A percentile compares a stretch with the other conserved stretches of the same genome.
phyloP scores from a whole-genome alignment of 1,284 basidiomycete species.

The Boletus smithii region DNA sequence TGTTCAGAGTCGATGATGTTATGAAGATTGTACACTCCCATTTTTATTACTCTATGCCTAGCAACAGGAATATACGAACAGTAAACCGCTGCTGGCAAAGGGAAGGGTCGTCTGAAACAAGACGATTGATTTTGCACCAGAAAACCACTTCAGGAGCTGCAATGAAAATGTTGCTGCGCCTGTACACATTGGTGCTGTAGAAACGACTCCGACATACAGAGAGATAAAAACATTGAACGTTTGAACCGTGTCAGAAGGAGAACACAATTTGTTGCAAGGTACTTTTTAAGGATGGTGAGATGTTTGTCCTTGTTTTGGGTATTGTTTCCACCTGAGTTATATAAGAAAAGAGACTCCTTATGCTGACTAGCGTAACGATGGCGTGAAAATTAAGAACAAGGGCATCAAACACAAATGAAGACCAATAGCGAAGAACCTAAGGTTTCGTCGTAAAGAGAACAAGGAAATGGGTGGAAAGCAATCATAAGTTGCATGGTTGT shows the following conservation, averaged over 20 bases:
- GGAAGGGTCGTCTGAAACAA: too few species aligned
- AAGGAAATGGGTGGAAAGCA: constrained; percentile 15
- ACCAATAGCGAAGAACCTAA: constrained; percentile 37
- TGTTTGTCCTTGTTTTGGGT: constrained; percentile 19
- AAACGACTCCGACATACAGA: neutral
- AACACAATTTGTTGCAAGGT: too few species aligned
- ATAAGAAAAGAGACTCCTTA: constrained; percentile 6
- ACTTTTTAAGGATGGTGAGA: too few species aligned
- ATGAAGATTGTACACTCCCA: constrained; percentile 17
- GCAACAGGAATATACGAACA: constrained; percentile 1
- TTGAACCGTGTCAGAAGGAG: too few species aligned
- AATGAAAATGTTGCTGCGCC: constrained; percentile 29
- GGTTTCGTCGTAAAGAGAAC: constrained; percentile 34
- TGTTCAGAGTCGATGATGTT: too few species aligned
- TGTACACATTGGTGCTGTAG: constrained; percentile 32
- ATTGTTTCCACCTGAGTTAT: too few species aligned
- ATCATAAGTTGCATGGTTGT: constrained; percentile 18
- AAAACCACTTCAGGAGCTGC: constrained; percentile 37
- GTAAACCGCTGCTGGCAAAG: constrained; percentile 6
- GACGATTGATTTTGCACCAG: constrained; percentile 29
- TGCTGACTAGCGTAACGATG: constrained; percentile 31
- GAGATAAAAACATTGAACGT: neutral
- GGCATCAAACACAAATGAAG: constrained; percentile 31
- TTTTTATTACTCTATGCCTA: constrained; percentile 7
- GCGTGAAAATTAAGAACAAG: constrained; percentile 32